phyloP scores from a whole-genome alignment of 129 eudicot species.

The Erigeron canadensis region DNA sequence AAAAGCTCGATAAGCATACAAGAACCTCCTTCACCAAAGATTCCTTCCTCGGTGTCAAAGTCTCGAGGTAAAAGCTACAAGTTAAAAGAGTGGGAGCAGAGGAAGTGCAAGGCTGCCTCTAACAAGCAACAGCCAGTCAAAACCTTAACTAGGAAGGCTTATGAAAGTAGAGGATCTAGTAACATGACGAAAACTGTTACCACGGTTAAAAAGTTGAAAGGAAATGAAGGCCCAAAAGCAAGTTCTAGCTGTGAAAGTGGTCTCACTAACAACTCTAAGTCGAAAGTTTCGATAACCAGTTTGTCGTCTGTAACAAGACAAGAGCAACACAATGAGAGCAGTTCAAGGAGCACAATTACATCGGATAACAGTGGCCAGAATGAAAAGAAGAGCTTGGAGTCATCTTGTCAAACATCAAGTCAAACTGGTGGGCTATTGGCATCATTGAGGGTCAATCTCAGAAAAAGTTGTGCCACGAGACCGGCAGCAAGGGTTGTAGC shows the following conservation, averaged over 20 bases:
- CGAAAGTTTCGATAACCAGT: slow-evolving; percentile 3
- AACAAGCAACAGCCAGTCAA: slow-evolving; percentile 40
- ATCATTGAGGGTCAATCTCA: slow-evolving; percentile 39
- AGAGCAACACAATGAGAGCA: slow-evolving; percentile 27
- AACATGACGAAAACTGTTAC: slow-evolving; percentile 12
- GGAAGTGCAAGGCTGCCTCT: slow-evolving; percentile 12
- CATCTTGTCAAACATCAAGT: slow-evolving; percentile 28
- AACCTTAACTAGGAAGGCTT: slow-evolving; percentile 29
- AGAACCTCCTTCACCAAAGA: slow-evolving; percentile 54
- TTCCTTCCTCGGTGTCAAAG: slow-evolving; percentile 61
- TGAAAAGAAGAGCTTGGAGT: slow-evolving; percentile 33
- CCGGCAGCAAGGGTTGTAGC: slow-evolving; percentile 50
- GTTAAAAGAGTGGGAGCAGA: slow-evolving; percentile 40
- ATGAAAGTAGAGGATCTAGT: slow-evolving; percentile 22
- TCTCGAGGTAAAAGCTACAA: slow-evolving; percentile 57
- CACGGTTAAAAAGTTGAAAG: slow-evolving; percentile 1
- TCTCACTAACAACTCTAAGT: slow-evolving; percentile 22
- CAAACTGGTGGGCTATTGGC: slow-evolving; percentile 41
- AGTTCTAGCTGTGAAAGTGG: slow-evolving; percentile 34
- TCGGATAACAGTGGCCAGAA: slow-evolving; percentile 28
- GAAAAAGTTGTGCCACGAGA: slow-evolving; percentile 62
- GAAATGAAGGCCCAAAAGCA: slow-evolving; percentile 14
- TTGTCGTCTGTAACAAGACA: slow-evolving; percentile 28
- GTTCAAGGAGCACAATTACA: slow-evolving; percentile 41
- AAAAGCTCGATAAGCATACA: slow-evolving; percentile 26